Evolutionary conservation across 805 yeast species (phyloP).

Genomic region (Saccharomyces eubayanus): DNA sequence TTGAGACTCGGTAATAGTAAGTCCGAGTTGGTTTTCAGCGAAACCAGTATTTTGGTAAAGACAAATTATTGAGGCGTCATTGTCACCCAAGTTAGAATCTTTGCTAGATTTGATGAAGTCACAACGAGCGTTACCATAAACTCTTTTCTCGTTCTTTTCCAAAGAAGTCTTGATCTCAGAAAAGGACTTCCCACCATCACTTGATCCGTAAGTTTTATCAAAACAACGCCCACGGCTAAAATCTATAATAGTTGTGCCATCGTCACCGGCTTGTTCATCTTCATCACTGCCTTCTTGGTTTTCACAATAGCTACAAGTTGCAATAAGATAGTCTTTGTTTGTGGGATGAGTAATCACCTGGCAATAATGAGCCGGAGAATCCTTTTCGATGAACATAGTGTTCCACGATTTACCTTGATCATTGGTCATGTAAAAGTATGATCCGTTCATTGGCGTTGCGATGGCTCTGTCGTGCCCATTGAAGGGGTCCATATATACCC

Average conservation of each 20-base stretch:
- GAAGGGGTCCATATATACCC: slow-evolving; percentile 9
- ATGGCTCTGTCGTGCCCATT: slow-evolving; percentile 19
- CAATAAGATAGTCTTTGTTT: slow-evolving; percentile 8
- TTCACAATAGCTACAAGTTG: slow-evolving; percentile 8
- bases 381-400: slow-evolving; percentile 1
- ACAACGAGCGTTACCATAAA: slow-evolving; percentile 5
- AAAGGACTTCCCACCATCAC: slow-evolving; percentile 14
- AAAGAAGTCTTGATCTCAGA: slow-evolving; percentile 4
- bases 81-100: slow-evolving; percentile 10
- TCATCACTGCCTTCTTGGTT: not conserved
- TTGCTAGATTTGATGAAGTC: slow-evolving; percentile 10
- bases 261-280: not conserved
- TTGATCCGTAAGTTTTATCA: slow-evolving; percentile 3
- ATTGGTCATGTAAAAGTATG: slow-evolving; percentile 16
- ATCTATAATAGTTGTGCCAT: not conserved
- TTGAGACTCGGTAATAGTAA: not conserved
- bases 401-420: slow-evolving; percentile 27
- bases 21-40: not conserved
- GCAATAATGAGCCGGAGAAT: slow-evolving; percentile 1
- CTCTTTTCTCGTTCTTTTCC: not conserved
- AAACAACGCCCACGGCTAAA: not conserved
- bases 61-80: slow-evolving; percentile 23
- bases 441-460: not conserved
- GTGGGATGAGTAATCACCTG: slow-evolving; percentile 14
- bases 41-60: slow-evolving; percentile 6